Evolutionary conservation across 2,329 filamentous ascomycete species (phyloP).

Genomic region (Onygenales sp.): DNA sequence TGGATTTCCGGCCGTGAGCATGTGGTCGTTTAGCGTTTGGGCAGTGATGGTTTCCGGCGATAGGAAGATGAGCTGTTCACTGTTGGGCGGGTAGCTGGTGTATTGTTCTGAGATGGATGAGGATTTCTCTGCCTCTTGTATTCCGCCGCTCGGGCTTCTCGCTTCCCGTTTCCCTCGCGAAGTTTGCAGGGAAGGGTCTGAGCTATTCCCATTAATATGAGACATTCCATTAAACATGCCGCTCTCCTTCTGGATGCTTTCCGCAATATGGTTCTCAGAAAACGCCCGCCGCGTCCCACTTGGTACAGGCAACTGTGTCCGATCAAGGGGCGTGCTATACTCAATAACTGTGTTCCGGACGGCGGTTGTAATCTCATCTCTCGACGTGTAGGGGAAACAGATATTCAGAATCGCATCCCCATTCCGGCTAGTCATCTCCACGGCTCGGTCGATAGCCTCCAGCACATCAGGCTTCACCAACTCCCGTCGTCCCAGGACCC

Average conservation of each 20-base stretch:
- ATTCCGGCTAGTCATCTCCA: slow-evolving; percentile 79
- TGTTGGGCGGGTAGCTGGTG: slow-evolving; percentile 14
- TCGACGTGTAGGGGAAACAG: slow-evolving; percentile 94
- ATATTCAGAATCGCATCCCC: slow-evolving; percentile 76
- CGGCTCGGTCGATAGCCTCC: slow-evolving; percentile 76
- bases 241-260: slow-evolving; percentile 67
- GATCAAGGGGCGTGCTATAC: slow-evolving; percentile 62
- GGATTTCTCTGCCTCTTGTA: slow-evolving; percentile 23
- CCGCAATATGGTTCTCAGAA: slow-evolving; percentile 76
- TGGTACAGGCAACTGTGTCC: slow-evolving; percentile 28
- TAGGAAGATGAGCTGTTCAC: slow-evolving; percentile 34
- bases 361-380: slow-evolving; percentile 87
- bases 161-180: not conserved
- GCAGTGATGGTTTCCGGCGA: slow-evolving; percentile 83
- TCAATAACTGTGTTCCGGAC: slow-evolving; percentile 81
- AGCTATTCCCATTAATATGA: slow-evolving; percentile 23
- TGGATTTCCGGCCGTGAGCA: slow-evolving; percentile 77
- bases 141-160: slow-evolving; percentile 14
- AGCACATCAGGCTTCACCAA: slow-evolving; percentile 80
- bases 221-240: slow-evolving; percentile 14
- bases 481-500: slow-evolving; percentile 74
- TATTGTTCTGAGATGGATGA: slow-evolving; percentile 8
- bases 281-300: slow-evolving; percentile 54
- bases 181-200: slow-evolving; percentile 35
- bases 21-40: slow-evolving; percentile 71